Evolutionary conservation across 129 eudicot genomes (phyloP), one percentile per base, ranked within the genome.

Genomic region (Deinandra increscens): DNA sequence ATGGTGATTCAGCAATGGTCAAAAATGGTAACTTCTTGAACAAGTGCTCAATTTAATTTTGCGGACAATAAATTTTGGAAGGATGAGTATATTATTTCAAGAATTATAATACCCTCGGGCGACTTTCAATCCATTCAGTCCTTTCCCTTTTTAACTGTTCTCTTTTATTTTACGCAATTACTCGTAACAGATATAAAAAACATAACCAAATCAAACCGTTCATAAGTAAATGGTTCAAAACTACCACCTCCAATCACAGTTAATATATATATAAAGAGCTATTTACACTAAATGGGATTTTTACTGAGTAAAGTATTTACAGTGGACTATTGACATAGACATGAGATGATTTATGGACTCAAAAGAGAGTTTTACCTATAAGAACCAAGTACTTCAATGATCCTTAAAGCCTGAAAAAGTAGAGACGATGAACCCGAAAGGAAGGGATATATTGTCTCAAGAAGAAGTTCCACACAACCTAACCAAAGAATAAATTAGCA

Each of bases 381-480:
- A 39, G 97, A 90, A 69, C 99, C 99, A 73, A 94, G 97, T 78
- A 94, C 91, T 81, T 94, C 94, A 41, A 94, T 88, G 78, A 90
- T 94, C 80, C 82, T 85, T 68, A 94, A 70, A 64, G 89, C 83
- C 66, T 85, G 81, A 58, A 84, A 76, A 49, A 90, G 88, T 60
- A 94, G 75, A 31, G 92, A 82, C 26, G 97, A 94, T 46, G 97
- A 83, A 48, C 90, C 86, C 9, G 85, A 86, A 63, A 94, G 85
- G 70, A 89, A 87, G 48, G 99, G 97, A 72, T 83, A 69, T 77
- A 94, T 84, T 44, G 69, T 89, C 83, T 89, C 99, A 69, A 94
- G 84, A 17, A 94, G 88, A 82, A 94, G 97, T 71, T 94, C 96
- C 80, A 94, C 90, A 38, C 97, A 94, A 50, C 99, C 99, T 94